Conservation (phyloP, 73 alveolate genomes). For the Symbiodinium pilosum region DNA sequence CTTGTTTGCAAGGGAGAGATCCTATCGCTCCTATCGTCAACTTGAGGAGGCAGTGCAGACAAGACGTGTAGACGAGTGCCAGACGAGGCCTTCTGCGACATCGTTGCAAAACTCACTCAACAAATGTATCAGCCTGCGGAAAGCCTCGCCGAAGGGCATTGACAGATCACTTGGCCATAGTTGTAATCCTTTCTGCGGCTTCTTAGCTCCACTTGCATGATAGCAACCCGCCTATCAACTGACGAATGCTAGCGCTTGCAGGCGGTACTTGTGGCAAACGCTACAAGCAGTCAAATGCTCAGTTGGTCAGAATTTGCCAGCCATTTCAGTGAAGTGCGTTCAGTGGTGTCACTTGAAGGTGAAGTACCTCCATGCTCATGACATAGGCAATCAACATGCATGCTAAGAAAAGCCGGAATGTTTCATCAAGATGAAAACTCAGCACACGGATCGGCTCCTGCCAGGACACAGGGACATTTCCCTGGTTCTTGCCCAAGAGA, state of each 20-base stretch:
- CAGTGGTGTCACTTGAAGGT: background rate
- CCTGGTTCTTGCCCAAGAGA: background rate
- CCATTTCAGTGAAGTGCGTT: background rate
- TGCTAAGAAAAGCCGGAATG: background rate
- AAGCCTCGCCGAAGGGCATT: too few species aligned
- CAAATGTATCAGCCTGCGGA: too few species aligned
- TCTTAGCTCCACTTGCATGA: too few species aligned
- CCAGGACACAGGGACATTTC: conserved; percentile 82
- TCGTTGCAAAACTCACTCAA: background rate
- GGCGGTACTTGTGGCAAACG: conserved; percentile 75
- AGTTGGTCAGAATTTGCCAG: background rate
- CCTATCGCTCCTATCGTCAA: too few species aligned
- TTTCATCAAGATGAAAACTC: too few species aligned
- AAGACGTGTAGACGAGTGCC: background rate
- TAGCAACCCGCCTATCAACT: too few species aligned
- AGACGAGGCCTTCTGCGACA: too few species aligned
- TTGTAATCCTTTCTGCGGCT: too few species aligned
- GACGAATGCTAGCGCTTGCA: too few species aligned
- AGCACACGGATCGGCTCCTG: too few species aligned
- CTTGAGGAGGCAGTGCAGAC: background rate
- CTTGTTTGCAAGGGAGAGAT: too few species aligned
- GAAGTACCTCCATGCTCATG: conserved; percentile 35
- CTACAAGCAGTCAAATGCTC: conserved; percentile 40
- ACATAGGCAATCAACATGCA: background rate
- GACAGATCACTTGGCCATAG: too few species aligned